phyloP scores from a whole-genome alignment of 257 asterid genomes.

The Salvia rosmarinus region DNA sequence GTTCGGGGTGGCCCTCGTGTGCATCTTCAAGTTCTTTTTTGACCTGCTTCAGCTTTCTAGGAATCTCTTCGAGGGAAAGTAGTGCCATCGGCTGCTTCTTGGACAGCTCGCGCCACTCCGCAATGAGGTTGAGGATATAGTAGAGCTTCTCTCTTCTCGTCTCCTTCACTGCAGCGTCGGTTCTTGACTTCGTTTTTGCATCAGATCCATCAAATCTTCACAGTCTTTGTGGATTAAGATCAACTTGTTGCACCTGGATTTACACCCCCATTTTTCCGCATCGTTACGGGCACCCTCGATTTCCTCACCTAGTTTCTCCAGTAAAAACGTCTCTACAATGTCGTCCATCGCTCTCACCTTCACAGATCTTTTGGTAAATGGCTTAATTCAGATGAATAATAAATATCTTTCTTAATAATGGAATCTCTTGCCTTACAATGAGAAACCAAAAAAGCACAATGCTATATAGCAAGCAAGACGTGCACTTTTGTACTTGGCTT shows the following conservation, averaged over 20 bases:
- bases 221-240: conserved; percentile 9
- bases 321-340: conserved; percentile 34
- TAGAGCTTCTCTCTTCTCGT: conserved; percentile 41
- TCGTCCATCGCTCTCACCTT: conserved; percentile 29
- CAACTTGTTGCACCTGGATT: neutral
- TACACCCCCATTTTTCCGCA: too few species aligned
- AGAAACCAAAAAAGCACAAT: neutral
- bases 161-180: neutral
- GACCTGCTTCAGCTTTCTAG: conserved; percentile 28
- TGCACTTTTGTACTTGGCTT: conserved; percentile 10
- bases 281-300: too few species aligned
- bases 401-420: neutral
- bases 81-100: conserved; percentile 22
- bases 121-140: conserved; percentile 40
- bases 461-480: conserved; percentile 22
- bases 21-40: conserved; percentile 27
- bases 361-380: neutral
- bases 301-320: conserved; percentile 23
- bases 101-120: conserved; percentile 41
- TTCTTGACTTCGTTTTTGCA: neutral
- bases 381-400: neutral
- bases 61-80: conserved; percentile 7
- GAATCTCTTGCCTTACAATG: conserved; percentile 13
- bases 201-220: neutral
- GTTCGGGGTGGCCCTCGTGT: neutral